Evolutionary conservation across 1,284 basidiomycete genomes (phyloP).

Genomic region (Trichosporon sp.): DNA sequence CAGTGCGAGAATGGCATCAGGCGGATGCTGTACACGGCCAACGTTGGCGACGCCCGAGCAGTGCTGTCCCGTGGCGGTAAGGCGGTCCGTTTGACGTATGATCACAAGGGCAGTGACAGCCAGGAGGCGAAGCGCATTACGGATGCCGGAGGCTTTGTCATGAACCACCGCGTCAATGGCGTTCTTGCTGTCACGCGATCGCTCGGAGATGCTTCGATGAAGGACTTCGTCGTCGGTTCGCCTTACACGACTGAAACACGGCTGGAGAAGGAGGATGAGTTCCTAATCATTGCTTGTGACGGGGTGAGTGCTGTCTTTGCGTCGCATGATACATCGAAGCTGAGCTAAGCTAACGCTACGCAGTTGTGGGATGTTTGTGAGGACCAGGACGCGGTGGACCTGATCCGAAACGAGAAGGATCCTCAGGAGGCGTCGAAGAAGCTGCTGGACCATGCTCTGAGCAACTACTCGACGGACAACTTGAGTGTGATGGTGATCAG

Average conservation of each 20-base stretch:
- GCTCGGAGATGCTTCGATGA: constrained; percentile 96
- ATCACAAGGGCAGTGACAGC: constrained; percentile 96
- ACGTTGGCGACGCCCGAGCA: constrained; percentile 65
- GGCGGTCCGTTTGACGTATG: constrained; percentile 91
- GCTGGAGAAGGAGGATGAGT: constrained; percentile 83
- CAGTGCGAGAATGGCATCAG: constrained; percentile 46
- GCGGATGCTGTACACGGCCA: constrained; percentile 89
- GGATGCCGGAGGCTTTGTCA: constrained; percentile 95
- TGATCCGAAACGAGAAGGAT: constrained; percentile 67
- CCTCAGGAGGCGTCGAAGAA: constrained; percentile 74
- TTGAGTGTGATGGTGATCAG: constrained; percentile 20
- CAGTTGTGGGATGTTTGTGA: constrained; percentile 95
- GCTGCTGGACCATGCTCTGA: constrained; percentile 78
- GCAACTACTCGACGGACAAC: constrained; percentile 49
- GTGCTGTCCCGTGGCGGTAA: constrained; percentile 65
- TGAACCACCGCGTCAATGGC: constrained; percentile 95
- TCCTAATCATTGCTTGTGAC: constrained; percentile 94
- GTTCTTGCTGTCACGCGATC: constrained; percentile 95
- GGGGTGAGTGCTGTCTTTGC: constrained; percentile 61
- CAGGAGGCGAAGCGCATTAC: constrained; percentile 96
- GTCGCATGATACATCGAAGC: too few species aligned
- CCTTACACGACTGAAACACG: constrained; percentile 98
- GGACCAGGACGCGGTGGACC: constrained; percentile 86
- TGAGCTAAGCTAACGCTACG: background rate
- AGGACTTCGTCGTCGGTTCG: constrained; percentile 96